Evolutionary conservation across 2,329 filamentous ascomycete genomes (phyloP), one percentile per base, ranked within the genome.

Genomic region (Aureobasidium sp.): DNA sequence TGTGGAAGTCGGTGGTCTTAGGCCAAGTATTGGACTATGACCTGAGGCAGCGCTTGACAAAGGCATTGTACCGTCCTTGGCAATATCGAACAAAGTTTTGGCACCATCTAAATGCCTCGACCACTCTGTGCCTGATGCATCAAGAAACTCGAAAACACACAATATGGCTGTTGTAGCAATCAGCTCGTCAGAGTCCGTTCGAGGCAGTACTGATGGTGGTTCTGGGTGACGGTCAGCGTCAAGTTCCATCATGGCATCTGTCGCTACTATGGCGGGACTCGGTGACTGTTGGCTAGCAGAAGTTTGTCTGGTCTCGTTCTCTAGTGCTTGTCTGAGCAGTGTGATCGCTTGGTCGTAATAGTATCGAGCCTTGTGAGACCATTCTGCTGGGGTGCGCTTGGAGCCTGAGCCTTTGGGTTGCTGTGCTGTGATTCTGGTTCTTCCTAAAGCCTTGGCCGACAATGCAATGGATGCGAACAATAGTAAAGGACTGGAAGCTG

Each of bases 91-190:
- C 25, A 88, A 74, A 0, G 83, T 82, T 65, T 87, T 87, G 0
- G 86, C 82, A 0, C 85, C 85, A 65, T 83, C 86, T 6, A 88
- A 73, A 73, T 88, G 86, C 4, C 83, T 78, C 36, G 81, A 79
- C 85, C 85, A 88, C 25, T 85, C 84, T 0, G 79, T 78, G 2
- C 81, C 81, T 1, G 83, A 85, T 1, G 83, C 82, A 69, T 87
- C 84, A n/a, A 88, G 75, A 62, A 87, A 84, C 64, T 88, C 85
- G 68, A 87, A 88, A 0, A 85, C 82, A 62, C 84, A 87, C 1
- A 89, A 72, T 14, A 88, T 87, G 0, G 85, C 84, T 2, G 85
- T 85, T 2, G 85, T 84, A 9, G 85, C 84, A 27, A 87, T 76
- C 3, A 87, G 77, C 62, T 88, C 84, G 65, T 87, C 84, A 4